Percentiles rank a stretch among this genome's conserved stretches.
These are phyloP conservation scores for Phytophthora sp. DNA, from an alignment of 352 stramenopile species.

Conservation along the genomic window DNA sequence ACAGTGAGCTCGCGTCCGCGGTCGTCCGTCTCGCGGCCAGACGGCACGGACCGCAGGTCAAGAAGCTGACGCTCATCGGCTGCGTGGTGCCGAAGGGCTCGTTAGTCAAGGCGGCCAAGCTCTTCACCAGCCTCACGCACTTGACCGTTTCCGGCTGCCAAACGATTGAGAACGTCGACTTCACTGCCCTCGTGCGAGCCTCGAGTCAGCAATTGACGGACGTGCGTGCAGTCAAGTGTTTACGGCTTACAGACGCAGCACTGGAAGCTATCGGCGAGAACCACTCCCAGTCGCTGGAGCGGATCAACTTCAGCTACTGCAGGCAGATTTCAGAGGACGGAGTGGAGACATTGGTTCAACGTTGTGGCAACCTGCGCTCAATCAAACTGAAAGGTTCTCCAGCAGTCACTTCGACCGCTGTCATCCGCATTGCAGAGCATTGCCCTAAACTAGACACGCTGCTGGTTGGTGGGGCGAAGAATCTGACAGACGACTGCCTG, in stretches of 20 bases:
- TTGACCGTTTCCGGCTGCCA: constrained; percentile 66
- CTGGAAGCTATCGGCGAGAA: constrained; percentile 28
- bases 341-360: constrained; percentile 35
- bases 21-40: constrained; percentile 39
- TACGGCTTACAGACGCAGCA: constrained; percentile 50
- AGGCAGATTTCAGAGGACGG: constrained; percentile 50
- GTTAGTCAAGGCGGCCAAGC: constrained; percentile 34
- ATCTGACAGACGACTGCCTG: constrained; percentile 50
- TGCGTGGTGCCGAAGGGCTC: constrained; percentile 46
- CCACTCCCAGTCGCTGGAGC: constrained; percentile 44
- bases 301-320: constrained; percentile 69
- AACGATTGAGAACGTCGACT: constrained; percentile 49
- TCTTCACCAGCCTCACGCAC: constrained; percentile 44
- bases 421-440: constrained; percentile 36
- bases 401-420: constrained; percentile 50
- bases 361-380: constrained; percentile 34
- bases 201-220: constrained; percentile 44
- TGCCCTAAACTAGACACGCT: constrained; percentile 49
- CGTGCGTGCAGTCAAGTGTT: constrained; percentile 58
- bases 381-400: constrained; percentile 66
- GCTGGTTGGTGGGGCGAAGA: constrained; percentile 52
- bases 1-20: constrained; percentile 26
- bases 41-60: constrained; percentile 46
- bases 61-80: constrained; percentile 49
- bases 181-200: constrained; percentile 41